Evolutionary conservation across 805 yeast genomes (phyloP), one percentile per base, ranked within the genome.

Genomic region (Yamadazyma scolyti): DNA sequence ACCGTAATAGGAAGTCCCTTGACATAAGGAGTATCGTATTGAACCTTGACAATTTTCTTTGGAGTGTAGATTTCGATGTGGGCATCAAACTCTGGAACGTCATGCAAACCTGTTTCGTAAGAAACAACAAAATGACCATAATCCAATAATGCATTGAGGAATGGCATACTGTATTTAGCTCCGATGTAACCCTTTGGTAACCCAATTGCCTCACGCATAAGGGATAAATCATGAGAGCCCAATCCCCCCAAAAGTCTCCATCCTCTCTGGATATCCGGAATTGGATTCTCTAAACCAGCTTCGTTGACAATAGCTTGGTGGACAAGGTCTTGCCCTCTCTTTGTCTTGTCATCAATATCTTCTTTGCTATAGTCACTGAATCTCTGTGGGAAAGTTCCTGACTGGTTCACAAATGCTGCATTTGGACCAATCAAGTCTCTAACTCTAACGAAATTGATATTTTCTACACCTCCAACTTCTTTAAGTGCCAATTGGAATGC

Each of bases 191-290:
- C 11, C 11, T 22, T 22, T 8, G 24, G 24, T n/a, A 22, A n/a
- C 6, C 24, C 24, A 8, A 22, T 22, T 6, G 24, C 24, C 11
- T 22, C 24, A 6, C 24, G 9, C 24, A 22, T 22, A n/a, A 22
- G 11, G 11, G 24, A 22, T 22, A 22, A 22, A 22, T 22, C 24
- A 22, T 22, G 24, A 13, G 24, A 22, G 7, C 24, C 24, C 11
- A 22, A 22, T 10, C 24, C 24, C 9, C 24, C 24, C 24, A 22
- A 22, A 7, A 22, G 11, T 13, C 24, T 22, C 24, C 24, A 22
- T 8, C 13, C 24, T 10, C 9, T 8, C 11, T 22, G 8, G 11
- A n/a, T 8, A 22, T 7, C 8, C 6, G 9, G 7, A n/a, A 7
- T 8, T 22, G 24, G 24, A 8, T 22, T n/a, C 11, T 22, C 11